Conservation (phyloP, 2,329 filamentous ascomycete species). For the Tetracladium maxilliforme region DNA sequence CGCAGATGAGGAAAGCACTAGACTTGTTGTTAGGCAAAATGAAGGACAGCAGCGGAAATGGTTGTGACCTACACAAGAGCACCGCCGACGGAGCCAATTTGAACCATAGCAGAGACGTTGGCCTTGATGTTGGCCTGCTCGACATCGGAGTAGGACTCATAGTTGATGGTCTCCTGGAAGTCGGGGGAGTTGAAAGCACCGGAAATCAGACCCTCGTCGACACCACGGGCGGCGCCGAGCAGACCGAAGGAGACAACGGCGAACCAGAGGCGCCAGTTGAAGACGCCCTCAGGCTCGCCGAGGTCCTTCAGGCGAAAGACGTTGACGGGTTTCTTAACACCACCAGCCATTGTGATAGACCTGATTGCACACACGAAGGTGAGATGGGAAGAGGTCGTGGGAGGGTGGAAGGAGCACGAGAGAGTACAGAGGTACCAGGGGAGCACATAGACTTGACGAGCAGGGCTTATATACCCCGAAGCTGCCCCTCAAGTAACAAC, state of each 20-base stretch:
- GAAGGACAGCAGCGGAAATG: not conserved
- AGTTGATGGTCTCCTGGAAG: constrained; percentile 45
- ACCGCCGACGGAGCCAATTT: constrained; percentile 61
- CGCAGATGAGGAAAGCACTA: constrained; percentile 43
- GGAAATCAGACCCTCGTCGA: constrained; percentile 70
- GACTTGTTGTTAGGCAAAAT: constrained; percentile 1
- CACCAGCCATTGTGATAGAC: constrained; percentile 26
- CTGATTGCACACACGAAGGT: not conserved
- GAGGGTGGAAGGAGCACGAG: not conserved
- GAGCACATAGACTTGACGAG: too few species aligned
- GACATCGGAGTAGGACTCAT: constrained; percentile 32
- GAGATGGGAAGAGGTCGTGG: not conserved
- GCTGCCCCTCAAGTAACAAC: too few species aligned
- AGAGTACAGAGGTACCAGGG: too few species aligned
- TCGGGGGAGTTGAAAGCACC: constrained; percentile 54
- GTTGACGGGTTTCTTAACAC: constrained; percentile 39
- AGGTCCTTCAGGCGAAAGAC: constrained; percentile 50
- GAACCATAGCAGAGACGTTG: constrained; percentile 72
- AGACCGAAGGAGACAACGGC: constrained; percentile 61
- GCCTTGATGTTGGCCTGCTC: constrained; percentile 54
- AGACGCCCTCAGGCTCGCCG: constrained; percentile 52
- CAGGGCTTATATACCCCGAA: too few species aligned
- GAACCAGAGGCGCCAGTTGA: constrained; percentile 71
- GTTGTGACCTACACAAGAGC: constrained; percentile 36
- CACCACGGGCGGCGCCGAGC: constrained; percentile 61